Conservation (phyloP, 768 basidiomycete species). For the Saitozyma sp. region DNA sequence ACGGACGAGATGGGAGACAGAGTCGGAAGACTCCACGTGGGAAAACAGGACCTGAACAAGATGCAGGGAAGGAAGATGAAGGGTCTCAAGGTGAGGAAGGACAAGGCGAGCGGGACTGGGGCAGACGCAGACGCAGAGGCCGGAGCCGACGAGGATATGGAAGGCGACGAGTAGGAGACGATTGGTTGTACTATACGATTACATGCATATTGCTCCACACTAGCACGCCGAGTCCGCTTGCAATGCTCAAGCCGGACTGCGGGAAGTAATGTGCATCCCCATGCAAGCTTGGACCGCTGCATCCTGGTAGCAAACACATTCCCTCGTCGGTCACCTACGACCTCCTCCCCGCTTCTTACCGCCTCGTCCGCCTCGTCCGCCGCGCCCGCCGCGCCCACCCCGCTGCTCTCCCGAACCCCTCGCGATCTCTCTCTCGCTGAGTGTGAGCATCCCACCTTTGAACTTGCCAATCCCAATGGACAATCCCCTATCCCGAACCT, state of each 20-base stretch:
- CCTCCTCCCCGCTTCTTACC: slow-evolving; percentile 8
- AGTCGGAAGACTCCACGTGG: slow-evolving; percentile 84
- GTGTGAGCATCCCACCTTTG: slow-evolving; percentile 45
- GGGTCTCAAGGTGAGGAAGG: slow-evolving; percentile 59
- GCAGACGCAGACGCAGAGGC: slow-evolving; percentile 7
- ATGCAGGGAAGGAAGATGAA: slow-evolving; percentile 97
- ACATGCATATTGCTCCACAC: too few relatives aligned
- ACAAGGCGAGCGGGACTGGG: slow-evolving; percentile 25
- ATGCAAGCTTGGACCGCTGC: too few relatives aligned
- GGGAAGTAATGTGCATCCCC: too few relatives aligned
- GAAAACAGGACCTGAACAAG: slow-evolving; percentile 79
- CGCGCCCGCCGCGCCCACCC: slow-evolving; percentile 9
- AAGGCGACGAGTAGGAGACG: background rate
- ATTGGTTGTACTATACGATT: too few relatives aligned
- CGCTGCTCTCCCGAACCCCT: slow-evolving; percentile 19
- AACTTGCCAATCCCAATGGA: slow-evolving; percentile 50
- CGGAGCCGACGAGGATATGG: background rate
- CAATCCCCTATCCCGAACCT: slow-evolving; percentile 42
- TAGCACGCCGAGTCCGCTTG: too few relatives aligned
- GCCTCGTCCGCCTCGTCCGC: slow-evolving; percentile 12
- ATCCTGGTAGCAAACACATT: too few relatives aligned
- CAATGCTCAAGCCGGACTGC: too few relatives aligned
- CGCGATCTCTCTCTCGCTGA: slow-evolving; percentile 49
- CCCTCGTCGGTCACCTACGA: background rate
- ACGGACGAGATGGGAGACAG: slow-evolving; percentile 98